These are phyloP conservation scores for Diaporthe velutina DNA, from an alignment of 2,329 filamentous ascomycete genomes.

Conservation along the genomic window DNA sequence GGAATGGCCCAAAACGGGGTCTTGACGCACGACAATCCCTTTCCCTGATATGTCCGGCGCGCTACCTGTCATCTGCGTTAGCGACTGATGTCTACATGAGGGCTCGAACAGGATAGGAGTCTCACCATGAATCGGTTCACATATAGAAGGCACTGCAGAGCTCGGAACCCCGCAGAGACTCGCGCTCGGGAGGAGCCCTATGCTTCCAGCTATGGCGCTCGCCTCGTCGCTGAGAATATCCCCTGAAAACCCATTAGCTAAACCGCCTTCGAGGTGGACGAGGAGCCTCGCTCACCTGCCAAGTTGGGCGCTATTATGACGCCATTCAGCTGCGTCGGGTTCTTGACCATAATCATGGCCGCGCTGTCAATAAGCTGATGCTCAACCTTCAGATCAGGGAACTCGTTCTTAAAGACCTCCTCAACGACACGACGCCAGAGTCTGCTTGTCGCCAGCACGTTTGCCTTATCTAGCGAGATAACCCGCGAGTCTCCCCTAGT, in stretches of 20 bases:
- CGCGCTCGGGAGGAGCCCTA: conserved; percentile 34
- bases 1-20: conserved; percentile 37
- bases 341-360: conserved; percentile 61
- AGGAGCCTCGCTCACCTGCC: conserved; percentile 32
- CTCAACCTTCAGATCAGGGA: conserved; percentile 56
- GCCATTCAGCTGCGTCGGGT: conserved; percentile 61
- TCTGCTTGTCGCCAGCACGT: conserved; percentile 63
- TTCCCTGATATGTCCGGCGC: conserved; percentile 32
- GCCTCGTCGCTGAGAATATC: conserved; percentile 33
- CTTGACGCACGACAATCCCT: conserved; percentile 32
- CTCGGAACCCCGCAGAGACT: conserved; percentile 32
- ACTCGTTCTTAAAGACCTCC: conserved; percentile 56
- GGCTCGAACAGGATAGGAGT: conserved; percentile 24
- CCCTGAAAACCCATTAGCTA: conserved; percentile 34
- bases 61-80: conserved; percentile 33
- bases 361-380: conserved; percentile 63
- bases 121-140: conserved; percentile 35
- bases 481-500: conserved; percentile 51
- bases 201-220: conserved; percentile 30
- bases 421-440: conserved; percentile 61
- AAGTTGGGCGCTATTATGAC: conserved; percentile 49
- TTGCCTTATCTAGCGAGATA: conserved; percentile 66
- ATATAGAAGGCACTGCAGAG: conserved; percentile 32
- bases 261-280: conserved; percentile 34
- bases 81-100: conserved; percentile 30